Percentiles rank a stretch among this genome's conserved stretches.
Conservation (phyloP, 108 stramenopile species). For the Cyclotella baltica region DNA sequence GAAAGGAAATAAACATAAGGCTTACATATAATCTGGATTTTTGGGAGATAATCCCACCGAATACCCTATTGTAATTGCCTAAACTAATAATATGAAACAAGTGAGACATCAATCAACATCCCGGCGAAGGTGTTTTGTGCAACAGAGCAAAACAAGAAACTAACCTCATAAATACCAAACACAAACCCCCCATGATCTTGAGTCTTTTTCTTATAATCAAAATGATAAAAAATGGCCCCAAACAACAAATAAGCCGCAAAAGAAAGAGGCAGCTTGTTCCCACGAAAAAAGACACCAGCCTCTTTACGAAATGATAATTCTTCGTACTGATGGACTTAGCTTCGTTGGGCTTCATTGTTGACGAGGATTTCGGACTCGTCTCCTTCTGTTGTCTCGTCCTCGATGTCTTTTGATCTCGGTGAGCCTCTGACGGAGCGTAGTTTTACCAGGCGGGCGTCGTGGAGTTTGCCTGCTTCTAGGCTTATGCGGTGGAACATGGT, state of each 20-base stretch:
- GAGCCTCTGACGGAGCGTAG: not conserved
- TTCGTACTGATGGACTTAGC: not conserved
- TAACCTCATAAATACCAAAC: conserved; percentile 11
- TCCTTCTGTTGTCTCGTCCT: no score
- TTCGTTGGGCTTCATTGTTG: not conserved
- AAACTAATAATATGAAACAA: conserved; percentile 2
- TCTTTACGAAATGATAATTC: conserved; percentile 6
- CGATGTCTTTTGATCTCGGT: not conserved
- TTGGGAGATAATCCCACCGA: conserved; percentile 33
- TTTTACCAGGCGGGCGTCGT: not conserved
- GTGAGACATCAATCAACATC: not conserved
- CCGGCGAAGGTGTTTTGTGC: not conserved
- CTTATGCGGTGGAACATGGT: conserved; percentile 25
- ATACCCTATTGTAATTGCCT: conserved; percentile 45
- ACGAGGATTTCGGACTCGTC: no score
- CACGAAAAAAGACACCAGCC: not conserved
- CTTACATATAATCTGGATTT: conserved; percentile 28
- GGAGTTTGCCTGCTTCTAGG: conserved; percentile 8
- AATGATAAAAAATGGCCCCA: conserved; percentile 27
- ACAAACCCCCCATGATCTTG: not conserved
- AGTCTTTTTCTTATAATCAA: conserved; percentile 5
- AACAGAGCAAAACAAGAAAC: not conserved
- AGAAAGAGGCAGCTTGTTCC: not conserved
- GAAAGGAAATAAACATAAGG: not conserved
- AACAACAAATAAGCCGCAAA: conserved; percentile 23